Evolutionary conservation across 176 grass and related monocot genomes (phyloP), one percentile per base, ranked within the genome.

Genomic region (Avena sativa): DNA sequence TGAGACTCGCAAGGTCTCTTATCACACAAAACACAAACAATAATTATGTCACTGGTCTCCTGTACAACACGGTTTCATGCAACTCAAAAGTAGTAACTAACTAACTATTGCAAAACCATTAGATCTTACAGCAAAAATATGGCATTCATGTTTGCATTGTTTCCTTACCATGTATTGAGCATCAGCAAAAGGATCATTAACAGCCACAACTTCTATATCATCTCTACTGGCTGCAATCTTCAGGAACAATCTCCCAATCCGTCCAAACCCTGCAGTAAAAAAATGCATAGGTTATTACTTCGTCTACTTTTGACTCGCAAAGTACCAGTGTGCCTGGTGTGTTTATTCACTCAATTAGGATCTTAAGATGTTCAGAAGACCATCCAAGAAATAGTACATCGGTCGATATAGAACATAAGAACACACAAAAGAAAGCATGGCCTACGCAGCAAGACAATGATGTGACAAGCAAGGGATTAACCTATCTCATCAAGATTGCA

Each of bases 141-240:
- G 36, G 28, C 34, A 43, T 50, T 7, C 16, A 81, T 59, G 70
- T 58, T 59, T 26, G 71, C 17, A 12, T 13, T 73, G 79, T 56
- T 78, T 72, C 60, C 86, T 76, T 91, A 99, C 96, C 96, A 98
- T 98, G 89, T 98, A 98, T 52, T 98, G 94, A 55, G 96, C 92
- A 92, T 98, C 93, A 28, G 96, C 80, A 47, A 98, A 98, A 78
- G 96, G 96, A 88, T 98, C 96, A 81, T 98, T 98, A 32, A 98
- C 93, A 85, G 96, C 96, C 19, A 98, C 96, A 86, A 98, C 92
- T 88, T 98, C 96, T 90, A 98, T 87, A 81, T 98, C 96, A 57
- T 98, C 96, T 92, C 93, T 93, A 49, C 85, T 87, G 38, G 87
- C 91, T 70, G 96, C 96, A 78, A 98, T 94, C 80, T 93, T 86